Evolutionary conservation across 176 grass and related monocot species (phyloP), one percentile per base, ranked within the genome.

Genomic region (Lolium rigidum): DNA sequence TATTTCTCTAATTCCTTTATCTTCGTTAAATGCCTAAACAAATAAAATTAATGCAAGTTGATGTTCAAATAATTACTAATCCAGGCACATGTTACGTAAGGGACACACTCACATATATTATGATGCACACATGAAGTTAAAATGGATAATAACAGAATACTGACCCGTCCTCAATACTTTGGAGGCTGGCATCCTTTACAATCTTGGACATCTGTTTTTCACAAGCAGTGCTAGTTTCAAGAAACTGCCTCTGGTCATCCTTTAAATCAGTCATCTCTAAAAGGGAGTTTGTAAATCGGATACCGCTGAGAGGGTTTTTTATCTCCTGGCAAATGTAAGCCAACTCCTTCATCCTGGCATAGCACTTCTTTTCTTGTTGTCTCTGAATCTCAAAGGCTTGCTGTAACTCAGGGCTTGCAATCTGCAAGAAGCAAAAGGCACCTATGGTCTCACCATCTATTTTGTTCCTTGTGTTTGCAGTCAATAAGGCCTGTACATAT

Each of bases 291-390:
- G 92, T 96, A 86, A 99, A 99, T 79, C 44, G 90, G 49, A 99
- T 99, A 63, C 97, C 97, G 55, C 82, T 94, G 70, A 99, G 89
- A 50, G 97, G 97, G 65, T 99, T 99, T 62, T 99, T 99, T 67
- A 99, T 96, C 88, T 99, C 97, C 91, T 99, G 97, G 79, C 86
- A 94, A 85, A 99, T 94, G 66, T 96, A 99, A 46, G 94, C 90
- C 87, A 99, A 90, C 74, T 99, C 94, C 78, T 96, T 99, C 94
- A 96, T 99, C 80, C 94, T 92, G 17, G 88, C 84, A 87, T 94
- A 95, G 82, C 94, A 95, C 84, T 91, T 96, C 86, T 94, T 99
- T 84, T 99, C 97, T 82, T 96, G 92, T 44, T 96, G 92, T 52
- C 92, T 92, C 88, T 99, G 97, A 78, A 96, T 88, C 88, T 94